Evolutionary conservation across 768 basidiomycete genomes (phyloP), one percentile per base, ranked within the genome.

Genomic region (Amanita pseudoporphyria): DNA sequence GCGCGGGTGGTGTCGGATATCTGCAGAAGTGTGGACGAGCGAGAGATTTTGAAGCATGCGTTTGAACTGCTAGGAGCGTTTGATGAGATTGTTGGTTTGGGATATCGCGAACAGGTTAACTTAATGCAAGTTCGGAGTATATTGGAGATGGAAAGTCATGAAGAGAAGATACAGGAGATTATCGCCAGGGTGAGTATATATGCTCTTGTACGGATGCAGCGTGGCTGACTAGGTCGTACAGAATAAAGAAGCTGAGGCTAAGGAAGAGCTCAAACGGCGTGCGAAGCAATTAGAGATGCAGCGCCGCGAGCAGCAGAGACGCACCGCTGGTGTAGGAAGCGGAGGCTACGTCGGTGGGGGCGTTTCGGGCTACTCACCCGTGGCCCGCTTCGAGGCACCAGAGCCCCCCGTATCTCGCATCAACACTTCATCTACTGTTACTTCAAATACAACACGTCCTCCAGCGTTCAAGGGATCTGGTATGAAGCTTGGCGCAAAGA

Each of bases 201-300:
- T 49, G 1, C 5, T 40, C 5, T 21, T 5, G 9, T 6, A 22
- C 24, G 16, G 18, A 13, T 35, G n/a, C 4, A 33, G 22, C 10
- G 12, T 5, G 9, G 42, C 35, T 45, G 6, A 47, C 30, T 30
- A 38, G 13, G 24, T 32, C 6, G 2, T 35, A 13, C 56, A 94
- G 86, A 98, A 99, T 73, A 98, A 98, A 68, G 96, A 99, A 68
- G 92, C 92, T 5, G 96, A 99, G 60, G 96, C 95, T 2, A 99
- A 99, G 64, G 96, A 99, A 64, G 95, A 97, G 61, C 84, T 99
- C 62, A 98, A 98, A 65, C 82, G 96, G 35, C 85, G 95, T 26
- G 94, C 96, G 0, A 96, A 96, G 64, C 93, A 97, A 60, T 81
- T 99, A 53, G 96, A 99, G 66, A 88, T 96, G 82, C 96, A 98